Base-by-base conservation (phyloP, 2,329 filamentous ascomycete genomes). In the Penicillium vulpinum region DNA sequence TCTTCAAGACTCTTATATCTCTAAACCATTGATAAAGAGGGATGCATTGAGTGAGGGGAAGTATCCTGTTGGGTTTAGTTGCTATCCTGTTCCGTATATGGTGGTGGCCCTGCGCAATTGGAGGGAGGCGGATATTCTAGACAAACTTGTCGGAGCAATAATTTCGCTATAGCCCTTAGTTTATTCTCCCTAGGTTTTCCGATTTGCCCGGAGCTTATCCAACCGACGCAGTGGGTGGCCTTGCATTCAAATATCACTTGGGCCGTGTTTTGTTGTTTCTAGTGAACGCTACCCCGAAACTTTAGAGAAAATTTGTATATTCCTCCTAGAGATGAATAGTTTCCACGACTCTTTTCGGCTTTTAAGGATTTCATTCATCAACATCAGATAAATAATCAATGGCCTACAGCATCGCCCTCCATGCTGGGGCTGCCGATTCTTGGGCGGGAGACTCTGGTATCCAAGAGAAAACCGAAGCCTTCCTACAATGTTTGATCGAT, bases 21-120 rank as follows among this genome's bases (percentile, higher is more conserved):
- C 29, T 31, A 31, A 15, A 31, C 2, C 11, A 31, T 31, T 31
- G 29, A 15, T 13, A 31, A 15, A 15, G 11, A 31, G 10, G 29
- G 29, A 31, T 31, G 5, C 63, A 69, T 16, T 35, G 15, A 13
- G 13, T 35, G 31, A 36, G 7, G 8, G 35, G n/a, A 36, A 8
- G 18, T 15, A 36, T 36, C 16, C 16, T 18, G 35, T 36, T 36
- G 35, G 35, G 35, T 10, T 36, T 36, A 36, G 16, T 10, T 36
- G 16, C 35, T 36, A 18, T 36, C 35, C 18, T n/a, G n/a, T n/a
- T n/a, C 10, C 35, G 35, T n/a, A 36, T 36, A 8, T 18, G 10
- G 35, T 36, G 35, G 35, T 36, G 35, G 35, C 35, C 35, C 18
- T 36, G 35, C 35, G 18, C 35, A 36, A 18, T 18, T 36, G 35